Percentiles rank a stretch among this genome's conserved stretches.
Evolutionary conservation across 2,329 filamentous ascomycete genomes (phyloP).

Genomic region (Fusarium abutilonis): DNA sequence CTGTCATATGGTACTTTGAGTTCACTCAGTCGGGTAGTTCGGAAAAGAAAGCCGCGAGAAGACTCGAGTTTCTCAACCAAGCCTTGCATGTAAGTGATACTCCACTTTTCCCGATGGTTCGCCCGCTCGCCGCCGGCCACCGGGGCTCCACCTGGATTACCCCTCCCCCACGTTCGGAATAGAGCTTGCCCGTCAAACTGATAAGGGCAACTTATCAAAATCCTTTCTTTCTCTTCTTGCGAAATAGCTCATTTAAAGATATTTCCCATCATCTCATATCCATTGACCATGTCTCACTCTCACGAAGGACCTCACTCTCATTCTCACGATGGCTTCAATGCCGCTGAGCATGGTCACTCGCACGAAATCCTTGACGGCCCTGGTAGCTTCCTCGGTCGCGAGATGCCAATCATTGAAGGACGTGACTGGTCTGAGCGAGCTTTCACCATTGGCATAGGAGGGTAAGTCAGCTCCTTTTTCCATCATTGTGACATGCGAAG

Average conservation of each 20-base stretch:
- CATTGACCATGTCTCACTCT: constrained; percentile 55
- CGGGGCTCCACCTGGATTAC: constrained; percentile 6
- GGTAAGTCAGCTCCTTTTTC: constrained; percentile 59
- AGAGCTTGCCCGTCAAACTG: constrained; percentile 28
- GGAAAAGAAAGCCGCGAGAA: too few species aligned
- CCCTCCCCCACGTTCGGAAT: constrained; percentile 27
- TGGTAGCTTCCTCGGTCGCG: constrained; percentile 86
- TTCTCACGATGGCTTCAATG: constrained; percentile 61
- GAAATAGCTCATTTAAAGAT: neutral
- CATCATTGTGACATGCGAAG: neutral
- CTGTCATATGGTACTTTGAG: too few species aligned
- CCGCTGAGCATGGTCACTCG: constrained; percentile 86
- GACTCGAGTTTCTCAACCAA: too few species aligned
- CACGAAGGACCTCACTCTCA: constrained; percentile 70
- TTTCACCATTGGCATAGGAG: constrained; percentile 97
- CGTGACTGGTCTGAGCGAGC: constrained; percentile 88
- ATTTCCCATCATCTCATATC: neutral
- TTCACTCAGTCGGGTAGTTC: too few species aligned
- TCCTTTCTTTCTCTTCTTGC: constrained; percentile 19
- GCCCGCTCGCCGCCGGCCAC: constrained; percentile 13
- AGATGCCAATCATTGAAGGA: constrained; percentile 93
- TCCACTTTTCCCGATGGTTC: constrained; percentile 21
- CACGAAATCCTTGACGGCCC: constrained; percentile 96
- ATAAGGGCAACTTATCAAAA: constrained; percentile 30
- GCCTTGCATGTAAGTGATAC: neutral